Percentiles rank a stretch among this genome's conserved stretches.
Conservation (phyloP, 164 flowering plant species). For the Magnolia sinica region DNA sequence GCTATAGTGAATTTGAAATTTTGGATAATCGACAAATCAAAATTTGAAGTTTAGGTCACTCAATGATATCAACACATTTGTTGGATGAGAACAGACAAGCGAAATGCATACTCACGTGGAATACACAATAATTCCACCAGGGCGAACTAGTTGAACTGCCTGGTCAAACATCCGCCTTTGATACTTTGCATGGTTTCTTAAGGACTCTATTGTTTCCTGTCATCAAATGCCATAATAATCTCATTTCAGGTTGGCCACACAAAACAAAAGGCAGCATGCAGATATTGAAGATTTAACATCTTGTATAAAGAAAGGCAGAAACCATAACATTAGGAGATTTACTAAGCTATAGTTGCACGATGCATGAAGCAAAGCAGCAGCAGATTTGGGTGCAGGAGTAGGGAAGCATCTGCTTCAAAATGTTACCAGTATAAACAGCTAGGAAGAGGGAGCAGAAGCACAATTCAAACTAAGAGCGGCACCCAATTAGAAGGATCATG, state of each 20-base stretch:
- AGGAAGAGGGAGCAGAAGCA: too few species aligned
- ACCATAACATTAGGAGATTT: background rate
- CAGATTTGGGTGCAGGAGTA: too few species aligned
- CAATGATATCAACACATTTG: too few species aligned
- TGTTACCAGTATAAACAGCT: too few species aligned
- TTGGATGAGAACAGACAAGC: background rate
- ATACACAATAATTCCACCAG: constrained; percentile 90
- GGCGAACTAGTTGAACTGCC: constrained; percentile 89
- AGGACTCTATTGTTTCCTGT: constrained; percentile 75
- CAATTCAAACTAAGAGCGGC: too few species aligned
- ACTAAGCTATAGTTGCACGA: too few species aligned
- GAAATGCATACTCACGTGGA: constrained; percentile 66
- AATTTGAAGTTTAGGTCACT: too few species aligned
- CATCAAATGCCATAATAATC: constrained; percentile 4
- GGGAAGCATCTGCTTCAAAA: too few species aligned
- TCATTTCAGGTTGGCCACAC: background rate
- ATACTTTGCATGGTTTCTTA: constrained; percentile 75
- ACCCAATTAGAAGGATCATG: too few species aligned
- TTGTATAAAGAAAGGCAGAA: background rate
- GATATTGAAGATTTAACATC: background rate
- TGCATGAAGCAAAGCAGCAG: too few species aligned
- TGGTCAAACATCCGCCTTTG: constrained; percentile 95
- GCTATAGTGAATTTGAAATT: too few species aligned
- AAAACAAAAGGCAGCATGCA: background rate
- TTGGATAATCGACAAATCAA: background rate